phyloP scores from a whole-genome alignment of 176 grass and related monocot species.

The Tuctoria greenei region DNA sequence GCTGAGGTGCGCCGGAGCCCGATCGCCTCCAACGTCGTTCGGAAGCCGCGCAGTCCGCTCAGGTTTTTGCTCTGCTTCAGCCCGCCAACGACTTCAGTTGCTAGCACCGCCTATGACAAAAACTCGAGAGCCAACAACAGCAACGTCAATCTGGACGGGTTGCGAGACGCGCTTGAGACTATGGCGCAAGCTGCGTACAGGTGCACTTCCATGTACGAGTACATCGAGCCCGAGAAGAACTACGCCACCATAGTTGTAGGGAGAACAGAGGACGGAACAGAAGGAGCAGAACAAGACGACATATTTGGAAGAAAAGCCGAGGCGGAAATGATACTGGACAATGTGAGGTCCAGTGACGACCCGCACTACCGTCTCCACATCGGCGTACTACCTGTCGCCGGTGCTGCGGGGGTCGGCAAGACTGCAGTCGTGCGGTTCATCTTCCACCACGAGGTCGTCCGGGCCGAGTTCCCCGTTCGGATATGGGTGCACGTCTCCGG shows the following conservation, averaged over 20 bases:
- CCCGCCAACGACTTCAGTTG: neutral
- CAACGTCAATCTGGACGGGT: neutral
- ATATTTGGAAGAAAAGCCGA: constrained; percentile 40
- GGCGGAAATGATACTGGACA: constrained; percentile 35
- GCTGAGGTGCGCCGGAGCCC: neutral
- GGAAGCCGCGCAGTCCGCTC: constrained; percentile 41
- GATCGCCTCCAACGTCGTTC: neutral
- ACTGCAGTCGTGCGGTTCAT: constrained; percentile 28
- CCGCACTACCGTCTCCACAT: constrained; percentile 33
- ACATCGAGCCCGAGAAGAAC: constrained; percentile 22
- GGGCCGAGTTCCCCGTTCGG: constrained; percentile 28
- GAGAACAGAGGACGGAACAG: neutral
- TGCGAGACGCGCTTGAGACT: constrained; percentile 11
- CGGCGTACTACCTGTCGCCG: constrained; percentile 36
- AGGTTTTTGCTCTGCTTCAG: constrained; percentile 46
- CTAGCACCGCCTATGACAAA: neutral
- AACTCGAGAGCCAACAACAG: neutral
- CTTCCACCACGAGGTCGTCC: constrained; percentile 35
- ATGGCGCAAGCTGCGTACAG: constrained; percentile 43
- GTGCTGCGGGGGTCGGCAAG: constrained; percentile 33
- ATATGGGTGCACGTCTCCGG: constrained; percentile 42
- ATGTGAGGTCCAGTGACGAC: constrained; percentile 24
- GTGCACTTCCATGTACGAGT: constrained; percentile 40
- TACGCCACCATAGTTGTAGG: constrained; percentile 19
- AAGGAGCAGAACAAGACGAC: neutral